Percentiles rank a stretch among this genome's conserved stretches.
These are phyloP conservation scores for Lachancea waltii DNA, from an alignment of 805 yeast genomes.

Conservation along the genomic window DNA sequence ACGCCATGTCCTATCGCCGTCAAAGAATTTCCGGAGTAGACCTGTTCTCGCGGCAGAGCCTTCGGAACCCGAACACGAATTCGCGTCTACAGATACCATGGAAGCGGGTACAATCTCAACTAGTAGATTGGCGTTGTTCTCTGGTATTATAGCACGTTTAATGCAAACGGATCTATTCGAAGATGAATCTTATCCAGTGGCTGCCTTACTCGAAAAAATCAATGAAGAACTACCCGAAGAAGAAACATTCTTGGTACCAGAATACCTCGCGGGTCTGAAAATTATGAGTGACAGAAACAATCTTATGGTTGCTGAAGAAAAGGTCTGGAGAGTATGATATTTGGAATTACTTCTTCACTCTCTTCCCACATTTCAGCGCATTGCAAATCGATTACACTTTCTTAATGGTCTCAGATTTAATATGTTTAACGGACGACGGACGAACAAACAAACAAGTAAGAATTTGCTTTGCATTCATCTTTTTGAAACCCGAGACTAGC, in stretches of 20 bases:
- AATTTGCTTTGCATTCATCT: too few relatives aligned
- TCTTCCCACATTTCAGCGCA: too few relatives aligned
- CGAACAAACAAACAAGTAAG: too few relatives aligned
- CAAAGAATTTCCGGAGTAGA: conserved; percentile 10
- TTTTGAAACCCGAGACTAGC: too few relatives aligned
- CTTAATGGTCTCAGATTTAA: too few relatives aligned
- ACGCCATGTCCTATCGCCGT: conserved; percentile 6
- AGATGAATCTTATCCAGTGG: conserved; percentile 39
- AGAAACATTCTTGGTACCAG: conserved; percentile 40
- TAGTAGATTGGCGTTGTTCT: conserved; percentile 42
- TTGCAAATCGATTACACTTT: too few relatives aligned
- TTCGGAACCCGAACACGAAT: conserved; percentile 19
- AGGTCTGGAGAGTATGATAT: conserved; percentile 39
- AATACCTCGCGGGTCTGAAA: conserved; percentile 39
- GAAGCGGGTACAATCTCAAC: conserved; percentile 40
- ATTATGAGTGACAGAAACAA: conserved; percentile 41
- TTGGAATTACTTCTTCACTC: too few relatives aligned
- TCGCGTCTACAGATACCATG: conserved; percentile 14
- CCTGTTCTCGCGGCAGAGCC: conserved; percentile 15
- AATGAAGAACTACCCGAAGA: conserved; percentile 43
- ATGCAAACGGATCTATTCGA: conserved; percentile 40
- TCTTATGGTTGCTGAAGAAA: conserved; percentile 43
- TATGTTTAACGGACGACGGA: too few relatives aligned
- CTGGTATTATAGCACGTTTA: conserved; percentile 41
- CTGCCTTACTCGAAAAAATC: conserved; percentile 35